A percentile compares a stretch with the other conserved stretches of the same genome.
phyloP scores from a whole-genome alignment of 495 filamentous ascomycete species.

The Aspergillus egyptiacus region DNA sequence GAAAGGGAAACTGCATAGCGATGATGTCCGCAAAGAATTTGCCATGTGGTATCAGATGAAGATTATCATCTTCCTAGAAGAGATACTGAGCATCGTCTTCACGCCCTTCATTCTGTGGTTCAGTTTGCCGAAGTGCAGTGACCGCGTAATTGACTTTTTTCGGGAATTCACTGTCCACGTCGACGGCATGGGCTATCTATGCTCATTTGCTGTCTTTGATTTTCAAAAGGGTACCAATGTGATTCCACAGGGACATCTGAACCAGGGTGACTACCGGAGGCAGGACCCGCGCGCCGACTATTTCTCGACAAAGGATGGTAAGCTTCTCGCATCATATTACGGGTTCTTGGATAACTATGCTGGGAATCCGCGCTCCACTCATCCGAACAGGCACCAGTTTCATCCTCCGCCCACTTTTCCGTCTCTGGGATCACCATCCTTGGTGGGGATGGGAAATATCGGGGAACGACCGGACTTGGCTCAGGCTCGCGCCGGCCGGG shows the following conservation, averaged over 20 bases:
- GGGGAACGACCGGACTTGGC: conserved; percentile 45
- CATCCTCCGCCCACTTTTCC: conserved; percentile 77
- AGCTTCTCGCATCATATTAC: conserved; percentile 93
- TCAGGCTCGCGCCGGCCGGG: conserved; percentile 26
- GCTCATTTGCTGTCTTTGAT: conserved; percentile 96
- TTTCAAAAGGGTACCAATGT: conserved; percentile 78
- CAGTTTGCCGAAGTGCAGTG: conserved; percentile 81
- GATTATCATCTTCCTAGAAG: conserved; percentile 83
- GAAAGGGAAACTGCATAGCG: conserved; percentile 82
- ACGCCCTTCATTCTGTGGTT: conserved; percentile 87
- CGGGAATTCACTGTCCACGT: conserved; percentile 95
- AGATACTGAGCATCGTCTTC: conserved; percentile 84
- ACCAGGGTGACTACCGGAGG: conserved; percentile 23
- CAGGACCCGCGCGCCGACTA: conserved; percentile 81
- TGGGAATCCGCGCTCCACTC: conserved; percentile 53
- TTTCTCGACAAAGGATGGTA: conserved; percentile 89
- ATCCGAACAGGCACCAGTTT: conserved; percentile 51
- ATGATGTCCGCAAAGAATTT: conserved; percentile 80
- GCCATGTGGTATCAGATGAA: conserved; percentile 82
- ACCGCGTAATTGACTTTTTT: conserved; percentile 95
- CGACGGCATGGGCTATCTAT: conserved; percentile 91
- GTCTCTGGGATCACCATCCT: conserved; percentile 57
- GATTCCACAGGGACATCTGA: conserved; percentile 34
- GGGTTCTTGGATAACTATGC: conserved; percentile 90
- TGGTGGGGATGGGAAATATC: conserved; percentile 42